Base-by-base conservation (phyloP, 169 alveolate species). In the Plasmodium ovale region DNA sequence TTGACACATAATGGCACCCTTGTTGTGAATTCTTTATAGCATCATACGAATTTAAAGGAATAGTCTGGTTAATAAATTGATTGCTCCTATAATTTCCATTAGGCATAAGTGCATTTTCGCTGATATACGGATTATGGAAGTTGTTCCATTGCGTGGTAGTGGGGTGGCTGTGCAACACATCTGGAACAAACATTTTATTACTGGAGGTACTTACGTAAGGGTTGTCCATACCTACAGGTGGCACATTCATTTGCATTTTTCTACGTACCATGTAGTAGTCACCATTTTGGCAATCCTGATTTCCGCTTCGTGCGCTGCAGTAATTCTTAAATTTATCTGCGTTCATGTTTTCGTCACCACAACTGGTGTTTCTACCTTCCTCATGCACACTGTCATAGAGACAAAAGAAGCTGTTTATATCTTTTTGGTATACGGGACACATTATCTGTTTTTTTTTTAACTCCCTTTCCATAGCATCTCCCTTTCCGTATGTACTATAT, bases 371-470 rank as follows among this genome's bases (percentile, higher is more conserved):
- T 7, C 27, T 62, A n/a, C 47, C 12, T 19, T 72, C 87, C 19
- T 27, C 21, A 37, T 72, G 71, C 19, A 72, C 58, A 72, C 27
- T 33, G 21, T 77, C 77, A 54, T 77, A 77, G n/a, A 77, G 29
- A 51, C 19, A 37, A 67, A 77, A 77, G 44, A 77, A 60, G 29
- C 16, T 31, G 62, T 77, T 77, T 29, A 77, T 42, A 53, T 77
- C 88, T 16, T 35, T 77, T 33, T 35, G 39, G 14, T 77, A 77
- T 12, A 29, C 69, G 5, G 88, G 88, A 44, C 71, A 77, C 31
- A 77, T 60, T 23, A 54, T 4, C 37, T 42, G 67, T 27, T 77
- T 60, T 51, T 77, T 62, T 68, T 29, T 60, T 44, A 19, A n/a
- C 7, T 54, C 33, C 25, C 16, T 23, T 60, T 35, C 51, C 44